Evolutionary conservation across 805 yeast species (phyloP).

Genomic region (Candida dajiaensis): DNA sequence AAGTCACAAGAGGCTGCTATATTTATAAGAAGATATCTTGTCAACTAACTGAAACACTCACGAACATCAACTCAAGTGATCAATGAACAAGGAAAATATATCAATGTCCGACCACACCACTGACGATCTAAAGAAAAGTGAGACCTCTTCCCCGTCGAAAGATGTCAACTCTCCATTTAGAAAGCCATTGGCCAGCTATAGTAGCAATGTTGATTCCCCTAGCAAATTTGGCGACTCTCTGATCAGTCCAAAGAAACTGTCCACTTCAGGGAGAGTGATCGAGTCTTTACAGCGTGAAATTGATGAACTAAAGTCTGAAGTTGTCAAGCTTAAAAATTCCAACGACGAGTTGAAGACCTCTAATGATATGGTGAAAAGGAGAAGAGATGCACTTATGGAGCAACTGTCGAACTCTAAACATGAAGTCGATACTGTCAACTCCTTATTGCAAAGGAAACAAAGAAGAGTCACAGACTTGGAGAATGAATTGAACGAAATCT

Average conservation of each 20-base stretch:
- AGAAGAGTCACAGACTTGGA: slow-evolving; percentile 65
- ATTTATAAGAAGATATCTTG: not conserved
- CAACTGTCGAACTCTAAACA: slow-evolving; percentile 67
- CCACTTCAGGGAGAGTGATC: slow-evolving; percentile 29
- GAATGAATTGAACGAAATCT: slow-evolving; percentile 42
- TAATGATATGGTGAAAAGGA: slow-evolving; percentile 38
- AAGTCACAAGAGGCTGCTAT: not conserved
- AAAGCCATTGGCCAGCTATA: slow-evolving; percentile 8
- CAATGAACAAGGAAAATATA: not conserved
- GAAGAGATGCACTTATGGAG: slow-evolving; percentile 51
- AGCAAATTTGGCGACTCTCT: not conserved
- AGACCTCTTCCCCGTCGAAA: not conserved
- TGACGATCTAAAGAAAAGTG: not conserved
- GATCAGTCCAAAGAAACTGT: slow-evolving; percentile 4
- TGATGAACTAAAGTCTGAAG: slow-evolving; percentile 43
- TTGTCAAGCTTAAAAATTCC: slow-evolving; percentile 31
- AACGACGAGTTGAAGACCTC: slow-evolving; percentile 54
- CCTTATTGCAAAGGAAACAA: slow-evolving; percentile 64
- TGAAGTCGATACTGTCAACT: slow-evolving; percentile 69
- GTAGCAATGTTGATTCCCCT: slow-evolving; percentile 1
- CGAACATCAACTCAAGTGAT: not conserved
- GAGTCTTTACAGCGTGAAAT: slow-evolving; percentile 40
- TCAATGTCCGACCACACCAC: not conserved
- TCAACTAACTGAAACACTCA: not conserved
- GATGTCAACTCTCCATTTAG: slow-evolving; percentile 3